Conservation (phyloP, 495 filamentous ascomycete species). For the Hyaloscypha finlandica region DNA sequence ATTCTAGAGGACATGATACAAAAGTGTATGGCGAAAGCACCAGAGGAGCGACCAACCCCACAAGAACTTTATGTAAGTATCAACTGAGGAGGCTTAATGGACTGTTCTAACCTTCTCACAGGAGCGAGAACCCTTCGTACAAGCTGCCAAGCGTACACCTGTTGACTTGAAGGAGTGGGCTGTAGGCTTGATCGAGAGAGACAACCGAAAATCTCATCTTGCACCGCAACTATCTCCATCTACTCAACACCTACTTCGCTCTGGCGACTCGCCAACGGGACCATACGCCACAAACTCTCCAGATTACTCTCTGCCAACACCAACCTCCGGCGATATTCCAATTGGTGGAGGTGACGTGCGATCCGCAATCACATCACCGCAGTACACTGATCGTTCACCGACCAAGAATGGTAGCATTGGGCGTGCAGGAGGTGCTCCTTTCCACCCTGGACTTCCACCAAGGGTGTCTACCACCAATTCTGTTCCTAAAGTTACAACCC, state of each 20-base stretch:
- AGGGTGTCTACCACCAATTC: slow-evolving; percentile 48
- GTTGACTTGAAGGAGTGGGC: slow-evolving; percentile 91
- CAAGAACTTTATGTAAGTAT: slow-evolving; percentile 73
- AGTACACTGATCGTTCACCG: slow-evolving; percentile 31
- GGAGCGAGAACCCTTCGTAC: slow-evolving; percentile 91
- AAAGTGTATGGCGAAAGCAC: slow-evolving; percentile 87
- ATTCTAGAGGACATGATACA: slow-evolving; percentile 96
- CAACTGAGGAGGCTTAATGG: not conserved
- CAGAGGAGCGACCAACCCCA: slow-evolving; percentile 85
- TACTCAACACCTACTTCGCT: slow-evolving; percentile 58
- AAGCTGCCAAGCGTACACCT: slow-evolving; percentile 90
- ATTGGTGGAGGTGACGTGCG: slow-evolving; percentile 54
- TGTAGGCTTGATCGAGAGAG: slow-evolving; percentile 82
- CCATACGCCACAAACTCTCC: slow-evolving; percentile 34
- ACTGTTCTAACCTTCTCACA: slow-evolving; percentile 37
- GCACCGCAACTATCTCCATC: slow-evolving; percentile 64
- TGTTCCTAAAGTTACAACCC: slow-evolving; percentile 37
- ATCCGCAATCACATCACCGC: slow-evolving; percentile 33
- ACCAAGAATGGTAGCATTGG: slow-evolving; percentile 46
- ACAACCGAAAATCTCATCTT: slow-evolving; percentile 91
- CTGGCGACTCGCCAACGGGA: slow-evolving; percentile 49
- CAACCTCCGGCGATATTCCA: slow-evolving; percentile 68
- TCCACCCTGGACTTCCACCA: slow-evolving; percentile 53
- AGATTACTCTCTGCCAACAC: slow-evolving; percentile 48
- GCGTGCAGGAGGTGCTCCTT: slow-evolving; percentile 42